Conservation (phyloP, 2,329 filamentous ascomycete species). For the Dendryphion nanum region DNA sequence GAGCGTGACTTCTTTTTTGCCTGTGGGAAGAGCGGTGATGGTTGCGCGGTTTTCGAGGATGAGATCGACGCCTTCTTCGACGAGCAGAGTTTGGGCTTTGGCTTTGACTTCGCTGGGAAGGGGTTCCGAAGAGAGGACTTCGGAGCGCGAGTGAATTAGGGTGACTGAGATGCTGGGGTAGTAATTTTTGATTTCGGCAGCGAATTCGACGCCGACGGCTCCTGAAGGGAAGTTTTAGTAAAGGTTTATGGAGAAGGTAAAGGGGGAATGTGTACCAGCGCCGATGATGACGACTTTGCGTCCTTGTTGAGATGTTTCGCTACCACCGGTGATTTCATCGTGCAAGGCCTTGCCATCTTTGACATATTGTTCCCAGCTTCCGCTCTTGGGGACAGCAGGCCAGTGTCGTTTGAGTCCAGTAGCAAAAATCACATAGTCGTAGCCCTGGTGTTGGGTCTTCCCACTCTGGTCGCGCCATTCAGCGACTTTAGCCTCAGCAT, state of each 20-base stretch:
- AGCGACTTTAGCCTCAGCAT: constrained; percentile 61
- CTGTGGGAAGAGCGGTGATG: constrained; percentile 26
- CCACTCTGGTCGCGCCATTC: constrained; percentile 51
- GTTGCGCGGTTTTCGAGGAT: constrained; percentile 61
- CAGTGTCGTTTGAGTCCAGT: constrained; percentile 69
- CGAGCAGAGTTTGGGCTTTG: constrained; percentile 56
- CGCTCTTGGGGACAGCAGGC: constrained; percentile 69
- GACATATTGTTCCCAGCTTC: constrained; percentile 62
- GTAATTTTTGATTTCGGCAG: constrained; percentile 70
- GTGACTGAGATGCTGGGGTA: constrained; percentile 66
- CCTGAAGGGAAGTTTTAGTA: constrained; percentile 41
- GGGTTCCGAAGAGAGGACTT: constrained; percentile 70
- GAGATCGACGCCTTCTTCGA: constrained; percentile 63
- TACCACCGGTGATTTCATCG: constrained; percentile 37
- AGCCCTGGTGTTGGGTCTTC: constrained; percentile 47
- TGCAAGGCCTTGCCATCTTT: constrained; percentile 62
- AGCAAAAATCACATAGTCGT: constrained; percentile 74
- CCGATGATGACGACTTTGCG: constrained; percentile 69
- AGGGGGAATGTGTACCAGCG: constrained; percentile 49
- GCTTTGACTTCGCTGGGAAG: constrained; percentile 70
- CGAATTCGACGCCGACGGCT: constrained; percentile 80
- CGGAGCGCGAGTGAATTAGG: constrained; percentile 69
- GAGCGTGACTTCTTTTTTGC: constrained; percentile 44
- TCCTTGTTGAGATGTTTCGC: constrained; percentile 22
- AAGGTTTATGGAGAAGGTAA: not conserved